Percentiles rank a stretch among this genome's conserved stretches.
These are phyloP conservation scores for Trichosporon sp. DNA, from an alignment of 1,284 basidiomycete genomes.

Conservation along the genomic window DNA sequence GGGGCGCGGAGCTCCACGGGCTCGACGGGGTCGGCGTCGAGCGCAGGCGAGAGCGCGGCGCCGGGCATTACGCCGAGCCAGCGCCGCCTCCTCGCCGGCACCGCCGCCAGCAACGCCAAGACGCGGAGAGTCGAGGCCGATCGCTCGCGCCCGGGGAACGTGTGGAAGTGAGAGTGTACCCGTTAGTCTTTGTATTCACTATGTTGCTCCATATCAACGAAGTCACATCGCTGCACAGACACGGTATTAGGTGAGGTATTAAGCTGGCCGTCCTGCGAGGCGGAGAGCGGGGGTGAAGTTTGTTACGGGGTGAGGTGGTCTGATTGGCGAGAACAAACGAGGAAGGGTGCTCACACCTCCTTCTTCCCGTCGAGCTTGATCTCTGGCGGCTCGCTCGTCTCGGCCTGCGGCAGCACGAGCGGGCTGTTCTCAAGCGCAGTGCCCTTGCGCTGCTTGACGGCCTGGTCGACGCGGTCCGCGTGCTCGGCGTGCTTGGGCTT, in stretches of 20 bases:
- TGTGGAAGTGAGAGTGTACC: background rate
- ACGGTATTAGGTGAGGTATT: background rate
- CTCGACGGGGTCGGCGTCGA: background rate
- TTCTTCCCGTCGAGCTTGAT: slow-evolving; percentile 7
- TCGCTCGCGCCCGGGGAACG: background rate
- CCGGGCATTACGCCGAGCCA: background rate
- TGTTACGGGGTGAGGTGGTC: no score
- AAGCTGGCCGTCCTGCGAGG: no score
- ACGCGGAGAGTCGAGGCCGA: background rate
- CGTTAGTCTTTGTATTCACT: background rate
- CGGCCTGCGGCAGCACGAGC: slow-evolving; percentile 32
- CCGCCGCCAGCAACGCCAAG: background rate
- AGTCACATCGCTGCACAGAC: background rate
- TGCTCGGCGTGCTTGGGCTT: background rate
- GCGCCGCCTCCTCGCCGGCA: background rate
- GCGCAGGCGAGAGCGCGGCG: background rate
- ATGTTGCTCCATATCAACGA: background rate
- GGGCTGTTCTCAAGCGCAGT: slow-evolving; percentile 32
- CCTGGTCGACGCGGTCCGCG: background rate
- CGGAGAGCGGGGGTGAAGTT: no score
- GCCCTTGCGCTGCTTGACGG: slow-evolving; percentile 1
- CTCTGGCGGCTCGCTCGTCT: slow-evolving; percentile 14
- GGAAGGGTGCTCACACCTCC: background rate
- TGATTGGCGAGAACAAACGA: no score
- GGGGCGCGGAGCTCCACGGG: background rate